Evolutionary conservation across 331 rosid species (phyloP).

Genomic region (Rhamnella rubrinervis): DNA sequence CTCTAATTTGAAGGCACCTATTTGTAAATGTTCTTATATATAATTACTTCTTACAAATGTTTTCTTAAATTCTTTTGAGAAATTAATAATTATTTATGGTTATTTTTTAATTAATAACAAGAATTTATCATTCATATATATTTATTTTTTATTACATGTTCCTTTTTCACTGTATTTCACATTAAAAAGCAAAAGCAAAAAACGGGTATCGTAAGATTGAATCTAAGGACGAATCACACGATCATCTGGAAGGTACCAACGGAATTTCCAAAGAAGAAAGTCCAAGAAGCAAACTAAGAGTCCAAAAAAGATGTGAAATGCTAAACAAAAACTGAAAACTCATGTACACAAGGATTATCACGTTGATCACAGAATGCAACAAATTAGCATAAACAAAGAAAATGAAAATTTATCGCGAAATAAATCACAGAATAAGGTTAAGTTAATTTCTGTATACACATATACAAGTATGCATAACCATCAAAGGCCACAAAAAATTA

Average conservation of each 20-base stretch:
- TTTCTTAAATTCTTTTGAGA: too few relatives aligned
- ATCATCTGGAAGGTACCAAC: conserved; percentile 20
- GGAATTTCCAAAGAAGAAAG: conserved; percentile 17
- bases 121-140: too few relatives aligned
- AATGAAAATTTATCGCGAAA: not conserved
- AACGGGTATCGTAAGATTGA: conserved; percentile 6
- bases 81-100: too few relatives aligned
- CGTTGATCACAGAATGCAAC: conserved; percentile 3
- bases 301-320: not conserved
- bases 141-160: not conserved
- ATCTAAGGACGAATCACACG: conserved; percentile 15
- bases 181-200: conserved; percentile 9
- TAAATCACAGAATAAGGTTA: not conserved
- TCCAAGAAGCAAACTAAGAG: not conserved
- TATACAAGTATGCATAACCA: not conserved
- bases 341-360: conserved; percentile 3
- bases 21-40: too few relatives aligned
- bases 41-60: too few relatives aligned
- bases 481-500: not conserved
- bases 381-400: not conserved
- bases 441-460: not conserved
- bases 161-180: conserved; percentile 10
- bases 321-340: not conserved
- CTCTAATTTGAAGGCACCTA: too few relatives aligned
- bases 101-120: too few relatives aligned